Evolutionary conservation across 345 rosid genomes (phyloP), one percentile per base, ranked within the genome.

Genomic region (Brassica cretica): DNA sequence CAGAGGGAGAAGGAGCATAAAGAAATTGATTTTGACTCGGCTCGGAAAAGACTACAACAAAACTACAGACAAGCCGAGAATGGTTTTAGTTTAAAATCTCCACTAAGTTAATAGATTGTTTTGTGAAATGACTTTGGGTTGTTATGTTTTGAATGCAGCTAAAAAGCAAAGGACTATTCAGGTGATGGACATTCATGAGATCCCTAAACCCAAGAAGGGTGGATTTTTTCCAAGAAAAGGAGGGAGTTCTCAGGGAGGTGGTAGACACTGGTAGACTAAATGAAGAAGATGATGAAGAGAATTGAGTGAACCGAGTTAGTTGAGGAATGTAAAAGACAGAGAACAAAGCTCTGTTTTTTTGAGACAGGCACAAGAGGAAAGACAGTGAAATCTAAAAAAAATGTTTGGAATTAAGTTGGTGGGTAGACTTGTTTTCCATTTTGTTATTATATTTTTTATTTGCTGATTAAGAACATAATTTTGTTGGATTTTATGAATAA

Each of bases 111-210:
- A 25, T 25, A 2, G 8, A 7, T 4, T 4, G 12, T 41, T 61
- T 44, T 15, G 46, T 39, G 46, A 39, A 8, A 19, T 46, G 55
- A 70, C n/a, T 5, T 8, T 8, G 6, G 18, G 24, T 14, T 10
- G 8, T 55, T 2, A 6, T 68, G 78, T 66, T 80, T 66, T 71
- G 66, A 70, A 33, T 89, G 83, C 88, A 96, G 99, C 97, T 41
- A 96, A 93, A 87, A 96, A 81, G 93, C 99, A 96, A 88, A 88
- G 99, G 88, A 96, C 94, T 24, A 90, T 96, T 74, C 97, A 88
- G 82, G 97, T 96, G 91, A 96, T 96, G 99, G 99, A 88, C 84
- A 91, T 96, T 82, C 94, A 91, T 64, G 96, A 96, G 82, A 83
- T 96, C 72, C 99, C 99, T 66, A 96, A 96, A 85, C 92, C 97